Percentiles rank a stretch among this genome's conserved stretches.
Conservation (phyloP, 345 rosid species). For the Pistacia atlantica region DNA sequence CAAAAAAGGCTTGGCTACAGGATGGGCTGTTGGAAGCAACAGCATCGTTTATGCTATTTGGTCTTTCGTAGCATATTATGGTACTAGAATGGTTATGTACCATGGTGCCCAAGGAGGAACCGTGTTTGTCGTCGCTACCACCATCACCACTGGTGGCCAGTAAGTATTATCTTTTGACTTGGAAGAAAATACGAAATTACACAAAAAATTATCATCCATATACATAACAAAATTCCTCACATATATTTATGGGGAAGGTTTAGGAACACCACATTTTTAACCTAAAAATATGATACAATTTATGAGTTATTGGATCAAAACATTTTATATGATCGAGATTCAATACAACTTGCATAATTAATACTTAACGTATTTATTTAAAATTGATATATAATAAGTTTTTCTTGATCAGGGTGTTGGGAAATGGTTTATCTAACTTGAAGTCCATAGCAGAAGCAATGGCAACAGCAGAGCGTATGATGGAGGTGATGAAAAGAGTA, state of each 20-base stretch:
- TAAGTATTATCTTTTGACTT: conserved; percentile 26
- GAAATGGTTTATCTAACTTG: conserved; percentile 62
- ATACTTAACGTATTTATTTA: no score
- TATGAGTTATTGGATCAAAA: no score
- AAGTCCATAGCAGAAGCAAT: conserved; percentile 69
- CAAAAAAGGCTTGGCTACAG: conserved; percentile 67
- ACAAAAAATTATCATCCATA: no score
- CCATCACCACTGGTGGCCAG: conserved; percentile 68
- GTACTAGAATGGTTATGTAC: conserved; percentile 76
- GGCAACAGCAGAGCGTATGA: conserved; percentile 61
- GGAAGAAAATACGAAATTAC: no score
- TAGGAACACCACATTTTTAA: no score
- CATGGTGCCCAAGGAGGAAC: conserved; percentile 70
- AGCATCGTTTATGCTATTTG: conserved; percentile 68
- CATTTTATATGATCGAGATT: no score
- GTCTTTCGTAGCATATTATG: conserved; percentile 67
- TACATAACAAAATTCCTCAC: no score
- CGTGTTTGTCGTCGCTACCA: conserved; percentile 53
- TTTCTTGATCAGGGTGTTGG: conserved; percentile 49
- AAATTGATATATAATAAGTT: background rate
- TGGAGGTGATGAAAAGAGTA: conserved; percentile 59
- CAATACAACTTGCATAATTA: no score
- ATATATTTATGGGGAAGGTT: no score
- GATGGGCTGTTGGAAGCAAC: conserved; percentile 65
- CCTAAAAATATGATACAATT: no score